Percentiles rank a stretch among this genome's conserved stretches.
These are phyloP conservation scores for Colletotrichum melonis DNA, from an alignment of 2,329 filamentous ascomycete genomes.

Conservation along the genomic window DNA sequence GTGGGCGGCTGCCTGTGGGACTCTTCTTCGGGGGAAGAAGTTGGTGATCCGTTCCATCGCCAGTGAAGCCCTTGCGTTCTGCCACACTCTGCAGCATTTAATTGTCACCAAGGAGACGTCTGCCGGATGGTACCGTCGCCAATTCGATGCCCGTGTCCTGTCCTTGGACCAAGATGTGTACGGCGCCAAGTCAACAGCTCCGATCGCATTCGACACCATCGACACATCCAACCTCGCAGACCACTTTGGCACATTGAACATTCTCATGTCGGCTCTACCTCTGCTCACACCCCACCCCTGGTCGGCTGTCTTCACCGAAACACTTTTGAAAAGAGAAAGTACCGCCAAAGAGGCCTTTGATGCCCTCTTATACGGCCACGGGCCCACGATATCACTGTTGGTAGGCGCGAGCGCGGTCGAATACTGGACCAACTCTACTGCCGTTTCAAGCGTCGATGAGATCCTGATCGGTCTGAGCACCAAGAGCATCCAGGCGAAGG, in stretches of 20 bases:
- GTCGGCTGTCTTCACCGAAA: slow-evolving; percentile 57
- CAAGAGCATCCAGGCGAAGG: background rate
- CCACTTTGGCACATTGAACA: slow-evolving; percentile 51
- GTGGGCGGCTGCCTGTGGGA: slow-evolving; percentile 52
- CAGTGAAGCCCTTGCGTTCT: slow-evolving; percentile 63
- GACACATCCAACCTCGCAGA: slow-evolving; percentile 62
- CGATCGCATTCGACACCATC: slow-evolving; percentile 63
- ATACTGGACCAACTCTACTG: slow-evolving; percentile 61
- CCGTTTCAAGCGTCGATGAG: slow-evolving; percentile 53
- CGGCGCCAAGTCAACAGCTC: slow-evolving; percentile 44
- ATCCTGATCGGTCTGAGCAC: slow-evolving; percentile 42
- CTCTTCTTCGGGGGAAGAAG: slow-evolving; percentile 45
- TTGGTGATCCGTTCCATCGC: slow-evolving; percentile 56
- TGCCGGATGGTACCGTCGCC: slow-evolving; percentile 55
- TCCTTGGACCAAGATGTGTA: slow-evolving; percentile 57
- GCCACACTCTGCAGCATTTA: slow-evolving; percentile 61
- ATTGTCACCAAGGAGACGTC: slow-evolving; percentile 42
- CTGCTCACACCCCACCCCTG: slow-evolving; percentile 56
- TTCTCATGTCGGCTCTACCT: slow-evolving; percentile 55
- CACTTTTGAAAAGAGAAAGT: slow-evolving; percentile 36
- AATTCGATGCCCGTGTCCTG: slow-evolving; percentile 52
- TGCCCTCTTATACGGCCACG: slow-evolving; percentile 58
- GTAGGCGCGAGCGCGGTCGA: slow-evolving; percentile 62
- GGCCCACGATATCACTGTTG: slow-evolving; percentile 58
- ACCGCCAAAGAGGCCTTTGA: slow-evolving; percentile 48